Evolutionary conservation across 164 flowering plant genomes (phyloP), one percentile per base, ranked within the genome.

Genomic region (Annona squamosa): DNA sequence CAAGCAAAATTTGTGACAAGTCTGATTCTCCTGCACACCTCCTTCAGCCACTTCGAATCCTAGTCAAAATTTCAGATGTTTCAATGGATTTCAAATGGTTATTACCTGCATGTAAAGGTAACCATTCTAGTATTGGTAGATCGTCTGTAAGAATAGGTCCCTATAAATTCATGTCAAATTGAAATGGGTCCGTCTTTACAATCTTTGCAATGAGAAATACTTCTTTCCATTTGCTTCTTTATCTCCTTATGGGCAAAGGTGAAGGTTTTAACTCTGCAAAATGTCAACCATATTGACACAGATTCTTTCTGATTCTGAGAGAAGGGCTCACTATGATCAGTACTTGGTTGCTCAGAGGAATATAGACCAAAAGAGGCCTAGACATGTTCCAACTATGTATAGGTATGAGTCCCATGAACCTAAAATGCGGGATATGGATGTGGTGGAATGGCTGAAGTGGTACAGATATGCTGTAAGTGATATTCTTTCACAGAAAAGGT

Each of bases 391-490:
- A 44, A 70, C 70, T 3, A 77, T 88, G 72, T 79, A 82, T 67
- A 73, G 26, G n/a, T 85, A 84, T 68, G 76, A 79, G 73, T 77
- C 91, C 43, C 75, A 80, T 77, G 46, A 67, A 42, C 68, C 81
- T 66, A 59, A 68, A 4, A 61, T 68, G 48, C 82, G 75, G 80
- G 82, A 86, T 64, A 87, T 92, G 90, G 97, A 94, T 82, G 98
- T 91, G 37, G 95, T 94, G 45, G 97, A 94, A 71, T 94, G 98
- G 98, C 74, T 94, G 67, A 88, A 80, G 76, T 89, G 93, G 90
- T 94, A 94, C 68, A 87, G 97, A 78, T 75, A 59, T 73, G 91
- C 93, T 13, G 80, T 91, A 73, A 87, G 85, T 66, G 97, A 91
- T 43, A 91, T 92, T 71, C 71, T 90, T 75, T 83, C 88, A 5